Base-by-base conservation (phyloP, 129 eudicot genomes). In the Saposhnikovia divaricata region DNA sequence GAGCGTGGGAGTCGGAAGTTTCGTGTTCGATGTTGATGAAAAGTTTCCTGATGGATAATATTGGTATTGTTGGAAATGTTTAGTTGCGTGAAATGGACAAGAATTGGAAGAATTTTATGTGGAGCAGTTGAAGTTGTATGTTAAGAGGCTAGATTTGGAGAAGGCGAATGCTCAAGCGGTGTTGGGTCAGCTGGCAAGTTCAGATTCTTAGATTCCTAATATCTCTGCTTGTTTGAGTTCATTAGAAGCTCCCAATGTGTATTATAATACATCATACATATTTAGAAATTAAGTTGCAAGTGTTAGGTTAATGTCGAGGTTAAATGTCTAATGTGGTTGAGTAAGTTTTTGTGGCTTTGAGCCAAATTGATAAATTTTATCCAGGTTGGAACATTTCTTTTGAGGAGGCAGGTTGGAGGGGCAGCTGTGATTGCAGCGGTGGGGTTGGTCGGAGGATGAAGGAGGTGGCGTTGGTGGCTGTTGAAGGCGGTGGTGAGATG, bases 21-120 rank as follows among this genome's bases (percentile, higher is more conserved):
- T 25, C 23, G 11, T 59, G 68, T n/a, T n/a, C 79, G 6, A 4
- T 12, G 77, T 16, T 85, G 72, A 72, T 73, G 45, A 40, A 80
- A 59, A 16, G 73, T 50, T 4, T 76, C 82, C 51, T 65, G 82
- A 27, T 81, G 82, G 79, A 86, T 79, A 15, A 77, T 69, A 68
- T 89, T 44, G 39, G 83, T 39, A 57, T 59, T 71, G 70, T 88
- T 80, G 88, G 87, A 70, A 84, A 74, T 14, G 80, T 21, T 3
- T 81, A 83, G 78, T 79, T 85, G 3, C 63, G 55, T 57, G 89
- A 85, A 66, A 27, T 89, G 89, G 75, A 89, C 13, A 79, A 80
- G 75, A 80, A 85, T 53, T 85, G 87, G 89, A 74, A 81, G 85
- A 44, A 69, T 39, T 15, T 27, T 8, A 3, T 6, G 3, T 53